These are phyloP conservation scores for Adansonia grandidieri DNA, from an alignment of 441 rosid species.

Conservation along the genomic window DNA sequence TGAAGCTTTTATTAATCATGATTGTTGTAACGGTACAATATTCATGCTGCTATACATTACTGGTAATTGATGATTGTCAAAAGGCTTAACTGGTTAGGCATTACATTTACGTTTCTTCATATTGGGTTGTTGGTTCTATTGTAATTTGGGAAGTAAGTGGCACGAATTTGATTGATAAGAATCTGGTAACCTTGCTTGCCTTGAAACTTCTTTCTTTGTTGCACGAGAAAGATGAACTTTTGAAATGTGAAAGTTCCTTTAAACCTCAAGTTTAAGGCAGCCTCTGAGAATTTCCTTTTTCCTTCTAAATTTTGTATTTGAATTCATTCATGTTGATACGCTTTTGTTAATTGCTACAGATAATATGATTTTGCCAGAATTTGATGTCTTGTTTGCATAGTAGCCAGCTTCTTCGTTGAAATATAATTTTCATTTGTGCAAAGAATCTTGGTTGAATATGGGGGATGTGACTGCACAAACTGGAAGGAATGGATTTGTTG, in stretches of 20 bases:
- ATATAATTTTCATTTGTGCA: conserved; percentile 16
- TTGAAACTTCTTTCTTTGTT: not conserved
- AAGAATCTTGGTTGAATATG: conserved; percentile 55
- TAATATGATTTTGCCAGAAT: conserved; percentile 20
- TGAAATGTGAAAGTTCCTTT: not conserved
- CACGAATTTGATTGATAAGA: not conserved
- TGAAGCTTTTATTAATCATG: not conserved
- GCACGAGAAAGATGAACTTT: not conserved
- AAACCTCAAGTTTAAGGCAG: not conserved
- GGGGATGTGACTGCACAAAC: conserved; percentile 64
- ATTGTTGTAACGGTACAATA: not conserved
- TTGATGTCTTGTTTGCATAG: conserved; percentile 18
- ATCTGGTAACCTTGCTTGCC: not conserved
- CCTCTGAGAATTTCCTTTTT: not conserved
- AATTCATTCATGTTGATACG: conserved; percentile 15
- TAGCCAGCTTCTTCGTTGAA: conserved; percentile 35
- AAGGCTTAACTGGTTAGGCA: not conserved
- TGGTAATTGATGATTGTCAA: not conserved
- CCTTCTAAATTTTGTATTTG: too few relatives aligned
- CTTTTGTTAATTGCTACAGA: conserved; percentile 11
- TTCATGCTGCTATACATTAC: not conserved
- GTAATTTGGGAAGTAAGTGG: not conserved
- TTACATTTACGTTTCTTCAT: not conserved
- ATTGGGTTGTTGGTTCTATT: not conserved
- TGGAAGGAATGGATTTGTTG: conserved; percentile 60